Conservation (phyloP, 345 rosid species). For the Nephelium lappaceum region DNA sequence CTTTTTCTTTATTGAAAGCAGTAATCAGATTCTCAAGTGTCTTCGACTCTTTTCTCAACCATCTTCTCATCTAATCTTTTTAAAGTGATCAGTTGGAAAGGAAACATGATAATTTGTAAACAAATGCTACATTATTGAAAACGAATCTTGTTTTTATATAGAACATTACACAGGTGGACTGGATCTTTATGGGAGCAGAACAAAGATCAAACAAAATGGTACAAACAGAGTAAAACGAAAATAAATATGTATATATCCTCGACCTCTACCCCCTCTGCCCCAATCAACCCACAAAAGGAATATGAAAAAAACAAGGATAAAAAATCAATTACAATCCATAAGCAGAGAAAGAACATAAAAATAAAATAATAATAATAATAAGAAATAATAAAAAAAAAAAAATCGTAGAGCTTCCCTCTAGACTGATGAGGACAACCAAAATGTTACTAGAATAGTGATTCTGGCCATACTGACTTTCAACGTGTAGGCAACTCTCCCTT, state of each 20-base stretch:
- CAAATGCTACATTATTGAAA: background rate
- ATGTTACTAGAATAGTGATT: constrained; percentile 13
- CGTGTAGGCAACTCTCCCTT: background rate
- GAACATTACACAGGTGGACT: background rate
- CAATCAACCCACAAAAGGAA: background rate
- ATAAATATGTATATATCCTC: background rate
- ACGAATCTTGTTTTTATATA: background rate
- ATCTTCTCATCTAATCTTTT: background rate
- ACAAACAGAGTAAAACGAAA: background rate
- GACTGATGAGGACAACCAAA: background rate
- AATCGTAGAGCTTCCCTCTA: background rate
- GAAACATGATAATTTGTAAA: background rate
- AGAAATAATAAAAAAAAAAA: background rate
- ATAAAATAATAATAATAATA: no score
- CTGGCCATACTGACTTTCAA: constrained; percentile 17
- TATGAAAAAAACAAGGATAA: background rate
- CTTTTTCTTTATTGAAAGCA: background rate
- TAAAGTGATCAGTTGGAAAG: background rate
- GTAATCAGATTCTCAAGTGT: no score
- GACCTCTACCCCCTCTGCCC: background rate
- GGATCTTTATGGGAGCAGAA: background rate
- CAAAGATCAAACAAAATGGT: background rate
- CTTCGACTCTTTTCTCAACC: no score
- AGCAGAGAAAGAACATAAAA: background rate
- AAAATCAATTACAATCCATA: constrained; percentile 5